phyloP scores from a whole-genome alignment of 148 eudicot genomes.

The Rhododendron simsii region DNA sequence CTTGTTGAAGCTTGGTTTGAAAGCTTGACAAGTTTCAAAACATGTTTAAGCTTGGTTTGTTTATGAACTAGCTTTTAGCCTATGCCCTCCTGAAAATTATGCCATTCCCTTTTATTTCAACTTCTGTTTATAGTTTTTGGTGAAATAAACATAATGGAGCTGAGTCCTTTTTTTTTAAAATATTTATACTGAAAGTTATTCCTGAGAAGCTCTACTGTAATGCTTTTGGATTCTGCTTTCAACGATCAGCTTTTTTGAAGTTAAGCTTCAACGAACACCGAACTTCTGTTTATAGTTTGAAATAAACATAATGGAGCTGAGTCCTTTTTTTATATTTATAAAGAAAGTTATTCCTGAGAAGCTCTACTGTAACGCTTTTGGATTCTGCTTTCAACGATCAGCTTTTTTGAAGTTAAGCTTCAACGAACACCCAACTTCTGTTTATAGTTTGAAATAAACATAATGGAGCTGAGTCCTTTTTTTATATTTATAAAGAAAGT shows the following conservation, averaged over 20 bases:
- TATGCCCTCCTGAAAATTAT: not conserved
- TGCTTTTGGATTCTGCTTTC: not conserved
- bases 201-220: not conserved
- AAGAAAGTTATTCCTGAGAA: not conserved
- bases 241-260: not conserved
- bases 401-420: not conserved
- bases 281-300: not conserved
- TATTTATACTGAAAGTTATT: not conserved
- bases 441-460: no score
- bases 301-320: not conserved
- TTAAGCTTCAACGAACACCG: not conserved
- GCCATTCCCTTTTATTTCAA: not conserved
- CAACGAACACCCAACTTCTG: not conserved
- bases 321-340: not conserved
- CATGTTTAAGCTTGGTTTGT: not conserved
- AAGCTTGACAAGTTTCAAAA: no score
- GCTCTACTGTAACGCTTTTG: not conserved
- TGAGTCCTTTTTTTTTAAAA: not conserved
- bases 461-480: not conserved
- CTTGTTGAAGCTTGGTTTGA: not conserved
- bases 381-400: not conserved
- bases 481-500: not conserved
- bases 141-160: not conserved
- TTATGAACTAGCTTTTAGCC: not conserved
- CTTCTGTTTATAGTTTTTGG: not conserved